Conservation (phyloP, 108 stramenopile species). For the Asterionellopsis glacialis region DNA sequence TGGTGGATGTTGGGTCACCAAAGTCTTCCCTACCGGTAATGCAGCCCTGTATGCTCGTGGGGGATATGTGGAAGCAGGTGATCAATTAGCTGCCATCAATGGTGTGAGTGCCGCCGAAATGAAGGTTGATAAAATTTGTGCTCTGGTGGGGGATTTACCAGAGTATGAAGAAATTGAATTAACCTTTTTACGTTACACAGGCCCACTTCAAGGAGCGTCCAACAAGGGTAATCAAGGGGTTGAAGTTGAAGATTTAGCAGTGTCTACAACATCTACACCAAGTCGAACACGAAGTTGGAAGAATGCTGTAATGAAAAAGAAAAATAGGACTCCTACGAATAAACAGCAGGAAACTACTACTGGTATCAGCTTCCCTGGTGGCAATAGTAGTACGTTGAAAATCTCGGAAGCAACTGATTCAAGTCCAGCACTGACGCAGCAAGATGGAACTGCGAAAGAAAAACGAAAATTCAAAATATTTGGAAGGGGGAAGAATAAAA, state of each 20-base stretch:
- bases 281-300: background rate
- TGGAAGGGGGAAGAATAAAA: conserved; percentile 19
- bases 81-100: conserved; percentile 78
- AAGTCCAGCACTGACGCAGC: background rate
- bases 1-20: conserved; percentile 71
- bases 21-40: conserved; percentile 61
- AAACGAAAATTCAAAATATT: conserved; percentile 22
- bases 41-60: conserved; percentile 25
- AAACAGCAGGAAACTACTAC: too few relatives aligned
- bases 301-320: too few relatives aligned
- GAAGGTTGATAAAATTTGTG: conserved; percentile 68
- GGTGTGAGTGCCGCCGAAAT: conserved; percentile 52
- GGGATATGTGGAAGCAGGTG: conserved; percentile 57
- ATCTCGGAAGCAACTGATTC: too few relatives aligned
- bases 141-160: conserved; percentile 34
- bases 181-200: conserved; percentile 68
- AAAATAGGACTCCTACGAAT: too few relatives aligned
- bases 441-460: conserved; percentile 8
- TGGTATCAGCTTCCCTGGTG: too few relatives aligned
- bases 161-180: conserved; percentile 43
- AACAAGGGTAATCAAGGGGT: background rate
- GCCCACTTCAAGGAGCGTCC: conserved; percentile 40
- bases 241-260: conserved; percentile 6
- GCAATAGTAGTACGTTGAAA: too few relatives aligned
- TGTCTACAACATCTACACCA: background rate